Base-by-base conservation (phyloP, 306 rosid species). In the Trichosanthes truncata region DNA sequence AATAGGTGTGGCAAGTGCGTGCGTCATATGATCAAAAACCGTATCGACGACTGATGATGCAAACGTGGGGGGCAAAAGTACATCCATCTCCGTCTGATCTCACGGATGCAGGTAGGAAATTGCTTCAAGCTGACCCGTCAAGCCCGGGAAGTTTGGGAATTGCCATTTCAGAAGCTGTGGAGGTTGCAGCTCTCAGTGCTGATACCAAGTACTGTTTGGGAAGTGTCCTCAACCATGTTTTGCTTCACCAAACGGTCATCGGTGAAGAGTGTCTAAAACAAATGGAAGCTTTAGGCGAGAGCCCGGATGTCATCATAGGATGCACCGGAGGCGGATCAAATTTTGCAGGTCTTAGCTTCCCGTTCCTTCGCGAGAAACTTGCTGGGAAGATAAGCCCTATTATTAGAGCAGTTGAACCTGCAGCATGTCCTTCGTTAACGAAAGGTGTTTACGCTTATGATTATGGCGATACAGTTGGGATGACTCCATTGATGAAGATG, bases 401-500 rank as follows among this genome's bases (percentile, higher is more conserved):
- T 43, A 88, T 95, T n/a, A 89, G 93, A 83, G 98, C 98, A 23
- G 97, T 92, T 83, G 98, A 94, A 56, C 98, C 98, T 36, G 0
- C 91, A 63, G 97, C 97, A 9, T 92, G 97, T 65, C 98, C 98
- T 86, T 95, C 97, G n/a, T 87, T 94, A 31, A 94, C 98, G 36
- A 90, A 88, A 84, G 98, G 98, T 35, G 73, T 89, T 2, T 94
- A 92, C 76, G 33, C 91, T 8, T 92, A 94, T 76, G 98, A 94
- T 86, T 92, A 79, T 83, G 97, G 97, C 61, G 98, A 94, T 62
- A 91, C 90, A 21, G 97, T 97, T 4, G 95, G 97, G 87, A 23
- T 94, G 93, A 94, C 98, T 77, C 98, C 98, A 7, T 83, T 94
- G 84, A 92, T 94, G 98, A 94, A 94, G 87, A 92, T 92, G 98